phyloP scores from a whole-genome alignment of 2,329 filamentous ascomycete genomes.

The Falciphora oryzae region DNA sequence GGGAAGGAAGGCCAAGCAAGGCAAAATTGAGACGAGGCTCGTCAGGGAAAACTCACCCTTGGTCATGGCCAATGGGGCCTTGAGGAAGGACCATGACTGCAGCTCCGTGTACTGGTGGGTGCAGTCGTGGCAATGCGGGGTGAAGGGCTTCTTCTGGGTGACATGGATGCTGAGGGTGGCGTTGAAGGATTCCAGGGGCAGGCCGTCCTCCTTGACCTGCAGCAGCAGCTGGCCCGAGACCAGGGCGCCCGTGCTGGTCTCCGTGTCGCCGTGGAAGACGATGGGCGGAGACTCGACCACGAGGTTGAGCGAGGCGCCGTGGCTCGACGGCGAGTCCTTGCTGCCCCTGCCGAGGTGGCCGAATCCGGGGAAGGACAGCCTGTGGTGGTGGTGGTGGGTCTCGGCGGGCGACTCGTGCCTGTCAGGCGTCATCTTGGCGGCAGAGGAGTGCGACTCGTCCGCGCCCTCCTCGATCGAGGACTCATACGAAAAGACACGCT shows the following conservation, averaged over 20 bases:
- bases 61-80: conserved; percentile 43
- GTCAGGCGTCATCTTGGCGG: conserved; percentile 17
- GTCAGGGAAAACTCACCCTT: conserved; percentile 35
- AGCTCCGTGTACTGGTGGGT: conserved; percentile 65
- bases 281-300: conserved; percentile 81
- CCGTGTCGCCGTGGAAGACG: conserved; percentile 71
- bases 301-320: conserved; percentile 42
- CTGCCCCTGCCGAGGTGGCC: conserved; percentile 33
- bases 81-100: conserved; percentile 73
- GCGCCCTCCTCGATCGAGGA: conserved; percentile 31
- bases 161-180: conserved; percentile 67
- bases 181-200: conserved; percentile 66
- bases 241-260: conserved; percentile 74
- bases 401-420: conserved; percentile 15
- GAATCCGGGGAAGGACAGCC: conserved; percentile 34
- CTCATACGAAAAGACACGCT: conserved; percentile 29
- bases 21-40: neutral
- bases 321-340: conserved; percentile 34
- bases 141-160: conserved; percentile 76
- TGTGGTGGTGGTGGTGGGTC: conserved; percentile 30
- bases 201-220: conserved; percentile 58
- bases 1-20: neutral
- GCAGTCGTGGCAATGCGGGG: conserved; percentile 73
- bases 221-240: conserved; percentile 79
- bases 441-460: conserved; percentile 17